These are phyloP conservation scores for Chaetomiaceae sp. DNA, from an alignment of 2,329 filamentous ascomycete genomes.

Conservation along the genomic window DNA sequence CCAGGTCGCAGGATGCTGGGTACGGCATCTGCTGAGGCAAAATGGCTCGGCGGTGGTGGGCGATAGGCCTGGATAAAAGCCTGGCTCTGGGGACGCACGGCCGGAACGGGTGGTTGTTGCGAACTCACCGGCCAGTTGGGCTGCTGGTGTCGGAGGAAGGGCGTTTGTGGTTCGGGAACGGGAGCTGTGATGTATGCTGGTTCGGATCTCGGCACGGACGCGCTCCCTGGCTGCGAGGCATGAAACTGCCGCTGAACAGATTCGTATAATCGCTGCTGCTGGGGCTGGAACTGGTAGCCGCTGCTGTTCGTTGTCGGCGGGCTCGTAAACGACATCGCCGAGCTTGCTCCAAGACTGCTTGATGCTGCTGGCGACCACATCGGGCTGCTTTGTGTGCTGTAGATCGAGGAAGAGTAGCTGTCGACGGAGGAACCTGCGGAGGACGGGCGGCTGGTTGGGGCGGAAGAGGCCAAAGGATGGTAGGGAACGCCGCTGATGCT, in stretches of 20 bases:
- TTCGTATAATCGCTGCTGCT: background rate
- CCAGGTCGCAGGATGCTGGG: too few relatives aligned
- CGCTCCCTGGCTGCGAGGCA: background rate
- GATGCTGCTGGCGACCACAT: conserved; percentile 8
- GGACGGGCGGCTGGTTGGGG: conserved; percentile 4
- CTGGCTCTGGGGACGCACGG: background rate
- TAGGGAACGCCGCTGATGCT: conserved; percentile 3
- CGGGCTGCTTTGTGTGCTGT: conserved; percentile 14
- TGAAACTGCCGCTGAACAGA: background rate
- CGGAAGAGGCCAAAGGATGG: background rate
- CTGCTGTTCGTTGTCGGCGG: background rate
- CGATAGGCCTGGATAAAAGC: background rate
- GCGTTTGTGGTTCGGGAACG: background rate
- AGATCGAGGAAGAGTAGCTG: conserved; percentile 10
- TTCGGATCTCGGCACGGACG: background rate
- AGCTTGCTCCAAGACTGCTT: conserved; percentile 8
- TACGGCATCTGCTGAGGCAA: background rate
- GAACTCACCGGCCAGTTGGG: conserved; percentile 5
- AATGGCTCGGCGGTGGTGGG: background rate
- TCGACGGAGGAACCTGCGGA: conserved; percentile 4
- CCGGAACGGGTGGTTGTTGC: background rate
- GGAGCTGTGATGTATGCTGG: background rate
- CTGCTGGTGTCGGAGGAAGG: conserved; percentile 4
- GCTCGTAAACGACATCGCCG: conserved; percentile 4
- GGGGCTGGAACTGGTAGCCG: background rate